A percentile compares a stretch with the other conserved stretches of the same genome.
These are phyloP conservation scores for Amanita molliuscula DNA, from an alignment of 768 basidiomycete species.

Conservation along the genomic window DNA sequence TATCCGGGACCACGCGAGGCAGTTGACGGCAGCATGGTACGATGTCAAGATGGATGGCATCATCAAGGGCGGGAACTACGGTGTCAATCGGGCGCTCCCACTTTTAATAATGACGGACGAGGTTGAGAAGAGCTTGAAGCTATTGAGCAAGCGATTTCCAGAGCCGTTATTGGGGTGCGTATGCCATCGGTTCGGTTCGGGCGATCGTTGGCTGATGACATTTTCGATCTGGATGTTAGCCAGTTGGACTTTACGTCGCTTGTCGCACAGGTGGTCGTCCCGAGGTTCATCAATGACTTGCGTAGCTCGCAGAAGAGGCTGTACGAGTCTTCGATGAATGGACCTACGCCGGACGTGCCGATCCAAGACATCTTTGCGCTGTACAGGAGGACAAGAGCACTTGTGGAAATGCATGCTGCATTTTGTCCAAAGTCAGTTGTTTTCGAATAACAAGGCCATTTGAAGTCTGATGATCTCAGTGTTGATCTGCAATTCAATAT, in stretches of 20 bases:
- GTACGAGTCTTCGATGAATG: conserved; percentile 78
- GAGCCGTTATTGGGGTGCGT: conserved; percentile 72
- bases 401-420: conserved; percentile 72
- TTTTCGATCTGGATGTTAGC: conserved; percentile 21
- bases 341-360: conserved; percentile 77
- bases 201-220: conserved; percentile 3
- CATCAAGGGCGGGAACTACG: conserved; percentile 42
- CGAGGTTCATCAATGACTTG: conserved; percentile 56
- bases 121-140: conserved; percentile 77
- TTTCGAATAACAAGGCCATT: not conserved
- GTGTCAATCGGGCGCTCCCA: conserved; percentile 75
- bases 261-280: conserved; percentile 57
- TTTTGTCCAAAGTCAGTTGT: conserved; percentile 66
- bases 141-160: conserved; percentile 79
- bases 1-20: conserved; percentile 53
- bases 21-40: conserved; percentile 53
- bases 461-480: conserved; percentile 20
- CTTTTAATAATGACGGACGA: conserved; percentile 80
- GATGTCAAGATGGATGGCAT: conserved; percentile 52
- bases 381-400: conserved; percentile 66
- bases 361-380: conserved; percentile 87
- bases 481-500: conserved; percentile 57
- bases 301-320: conserved; percentile 62
- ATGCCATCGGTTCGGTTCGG: not conserved
- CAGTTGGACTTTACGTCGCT: conserved; percentile 69